Evolutionary conservation across 2,329 filamentous ascomycete species (phyloP), one percentile per base, ranked within the genome.

Genomic region (Aspergillus vadensis): DNA sequence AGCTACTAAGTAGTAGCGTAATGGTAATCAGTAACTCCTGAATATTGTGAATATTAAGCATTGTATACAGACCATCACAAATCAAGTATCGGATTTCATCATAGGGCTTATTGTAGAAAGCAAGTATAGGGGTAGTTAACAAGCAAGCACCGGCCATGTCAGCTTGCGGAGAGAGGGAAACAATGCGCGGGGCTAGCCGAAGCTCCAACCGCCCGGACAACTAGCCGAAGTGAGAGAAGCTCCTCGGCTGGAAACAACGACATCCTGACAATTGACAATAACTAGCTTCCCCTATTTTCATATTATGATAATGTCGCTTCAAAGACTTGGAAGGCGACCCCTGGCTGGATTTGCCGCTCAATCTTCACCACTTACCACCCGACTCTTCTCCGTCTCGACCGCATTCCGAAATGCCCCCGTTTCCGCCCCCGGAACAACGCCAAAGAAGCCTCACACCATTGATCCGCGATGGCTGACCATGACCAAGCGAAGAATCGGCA

Each of bases 401-500:
- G 50, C 58, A 30, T 32, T 23, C 15, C 65, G 63, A 19, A 63
- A 68, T 58, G 62, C 61, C 10, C 51, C 56, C 48, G 10, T 54
- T 48, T 59, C 67, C 51, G 54, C 58, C 27, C 47, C 63, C 19
- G 62, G 57, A 39, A 48, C 59, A 44, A 44, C 63, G 25, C 23
- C 66, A 38, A 51, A 64, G 48, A 70, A 68, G 58, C 67, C 67
- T 32, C 72, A 71, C 57, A 61, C 65, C 44, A 62, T 81, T 69
- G 68, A 81, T 72, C 80, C 87, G 17, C 81, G 86, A 71, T 95
- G 91, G 91, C 85, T 92, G 38, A 84, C 86, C 4, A 84, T 88
- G 60, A 83, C 89, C 44, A 89, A 87, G 70, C 70, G 79, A 14
- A 84, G 91, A 17, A 79, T 94, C 27, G 91, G 90, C 2, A 88